Evolutionary conservation across 805 yeast genomes (phyloP).

Genomic region (Nakazawaea populi): DNA sequence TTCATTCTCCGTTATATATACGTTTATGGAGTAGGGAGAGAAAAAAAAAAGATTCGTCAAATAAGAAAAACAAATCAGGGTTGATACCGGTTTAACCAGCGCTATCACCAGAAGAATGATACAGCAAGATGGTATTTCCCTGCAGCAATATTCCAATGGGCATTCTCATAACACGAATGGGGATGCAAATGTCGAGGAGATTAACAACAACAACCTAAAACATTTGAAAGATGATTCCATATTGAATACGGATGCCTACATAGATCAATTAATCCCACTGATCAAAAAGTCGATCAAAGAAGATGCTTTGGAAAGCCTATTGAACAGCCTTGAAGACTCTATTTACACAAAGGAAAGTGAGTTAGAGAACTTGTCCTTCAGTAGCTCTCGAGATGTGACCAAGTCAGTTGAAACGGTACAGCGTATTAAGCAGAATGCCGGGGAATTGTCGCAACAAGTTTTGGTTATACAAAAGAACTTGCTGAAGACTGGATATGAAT

Average conservation of each 20-base stretch:
- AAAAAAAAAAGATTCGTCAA: background rate
- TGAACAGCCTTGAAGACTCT: slow-evolving; percentile 48
- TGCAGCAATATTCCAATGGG: background rate
- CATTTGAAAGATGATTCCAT: slow-evolving; percentile 24
- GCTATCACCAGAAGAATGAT: background rate
- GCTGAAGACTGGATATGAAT: slow-evolving; percentile 57
- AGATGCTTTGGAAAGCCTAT: slow-evolving; percentile 49
- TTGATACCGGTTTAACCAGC: background rate
- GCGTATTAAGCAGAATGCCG: slow-evolving; percentile 52
- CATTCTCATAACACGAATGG: slow-evolving; percentile 7
- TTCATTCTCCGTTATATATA: slow-evolving; percentile 17
- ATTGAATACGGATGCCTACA: slow-evolving; percentile 56
- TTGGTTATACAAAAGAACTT: slow-evolving; percentile 50
- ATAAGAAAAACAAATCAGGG: background rate
- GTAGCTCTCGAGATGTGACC: slow-evolving; percentile 49
- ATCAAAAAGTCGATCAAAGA: slow-evolving; percentile 55
- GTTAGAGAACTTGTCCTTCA: slow-evolving; percentile 54
- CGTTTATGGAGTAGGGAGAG: background rate
- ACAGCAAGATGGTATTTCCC: slow-evolving; percentile 23
- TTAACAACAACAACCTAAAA: slow-evolving; percentile 23
- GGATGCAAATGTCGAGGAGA: slow-evolving; percentile 29
- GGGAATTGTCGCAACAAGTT: slow-evolving; percentile 49
- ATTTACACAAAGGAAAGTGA: slow-evolving; percentile 59
- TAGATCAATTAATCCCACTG: slow-evolving; percentile 77
- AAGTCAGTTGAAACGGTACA: slow-evolving; percentile 59